A percentile compares a stretch with the other conserved stretches of the same genome.
Conservation (phyloP, 805 yeast species). For the Nakazawaea populi region DNA sequence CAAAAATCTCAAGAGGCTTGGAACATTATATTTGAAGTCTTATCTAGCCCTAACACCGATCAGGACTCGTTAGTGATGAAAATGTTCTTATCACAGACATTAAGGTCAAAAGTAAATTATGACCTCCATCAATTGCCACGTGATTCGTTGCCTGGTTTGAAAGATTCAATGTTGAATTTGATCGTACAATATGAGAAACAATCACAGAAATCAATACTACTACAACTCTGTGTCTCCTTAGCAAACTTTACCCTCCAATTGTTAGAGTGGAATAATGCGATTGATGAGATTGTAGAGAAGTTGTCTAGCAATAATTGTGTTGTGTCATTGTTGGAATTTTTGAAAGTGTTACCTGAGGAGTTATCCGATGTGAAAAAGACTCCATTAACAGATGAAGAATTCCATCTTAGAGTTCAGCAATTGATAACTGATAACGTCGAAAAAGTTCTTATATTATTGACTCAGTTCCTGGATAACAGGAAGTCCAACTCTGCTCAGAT, state of each 20-base stretch:
- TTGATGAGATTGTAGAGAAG: slow-evolving; percentile 55
- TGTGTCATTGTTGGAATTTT: slow-evolving; percentile 62
- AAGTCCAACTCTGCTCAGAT: slow-evolving; percentile 24
- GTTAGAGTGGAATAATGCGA: slow-evolving; percentile 64
- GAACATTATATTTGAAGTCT: slow-evolving; percentile 56
- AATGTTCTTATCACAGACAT: slow-evolving; percentile 87
- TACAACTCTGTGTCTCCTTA: slow-evolving; percentile 77
- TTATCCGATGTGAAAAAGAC: slow-evolving; percentile 70
- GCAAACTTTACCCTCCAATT: slow-evolving; percentile 80
- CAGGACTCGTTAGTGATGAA: slow-evolving; percentile 46
- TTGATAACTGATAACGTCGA: slow-evolving; percentile 64
- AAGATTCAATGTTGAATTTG: slow-evolving; percentile 58
- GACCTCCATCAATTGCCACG: slow-evolving; percentile 76
- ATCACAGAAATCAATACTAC: slow-evolving; percentile 53
- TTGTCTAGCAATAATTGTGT: slow-evolving; percentile 34
- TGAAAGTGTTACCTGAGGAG: slow-evolving; percentile 90
- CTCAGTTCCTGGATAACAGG: slow-evolving; percentile 35
- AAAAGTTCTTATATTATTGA: slow-evolving; percentile 58
- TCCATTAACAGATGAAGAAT: slow-evolving; percentile 78
- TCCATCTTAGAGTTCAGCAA: slow-evolving; percentile 53
- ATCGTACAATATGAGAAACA: slow-evolving; percentile 41
- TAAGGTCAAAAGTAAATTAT: slow-evolving; percentile 77
- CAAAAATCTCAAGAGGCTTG: slow-evolving; percentile 84
- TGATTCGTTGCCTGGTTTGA: slow-evolving; percentile 52
- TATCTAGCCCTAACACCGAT: slow-evolving; percentile 23